Base-by-base conservation (phyloP, 441 rosid species). In the Bocquillonia castaneifolia region DNA sequence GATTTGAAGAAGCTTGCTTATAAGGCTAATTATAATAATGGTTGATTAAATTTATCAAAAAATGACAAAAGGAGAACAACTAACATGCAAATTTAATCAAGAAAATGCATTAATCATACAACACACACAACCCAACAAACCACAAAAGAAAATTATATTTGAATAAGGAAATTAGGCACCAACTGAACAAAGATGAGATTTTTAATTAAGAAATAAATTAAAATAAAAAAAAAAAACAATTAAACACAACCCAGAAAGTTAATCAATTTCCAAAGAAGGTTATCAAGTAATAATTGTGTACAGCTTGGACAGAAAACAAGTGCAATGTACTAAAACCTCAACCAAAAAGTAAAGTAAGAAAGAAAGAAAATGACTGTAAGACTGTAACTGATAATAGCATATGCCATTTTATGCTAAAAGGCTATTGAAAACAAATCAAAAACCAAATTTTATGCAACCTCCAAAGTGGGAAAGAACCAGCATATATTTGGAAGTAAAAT, bases 281-380 rank as follows among this genome's bases (percentile, higher is more conserved):
- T 60, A 7, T n/a, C 53, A 58, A 68, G 51, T 59, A 69, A 72
- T 65, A 76, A 81, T 72, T 66, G 77, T 26, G 74, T 44, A 78
- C 78, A 76, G 76, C 77, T 72, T n/a, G 72, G 67, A 56, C 67
- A 67, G 37, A 47, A 58, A 60, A 44, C 47, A 78, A 64, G 34
- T 10, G 58, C 62, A 32, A 2, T 62, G 64, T 55, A 37, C 59
- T 42, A 32, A 55, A 59, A 55, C 48, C 72, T 70, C 77, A 76
- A 59, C 58, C n/a, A n/a, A n/a, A n/a, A n/a, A n/a, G n/a, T n/a
- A n/a, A 71, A 57, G 52, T 75, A 71, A 71, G 67, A 71, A n/a
- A n/a, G n/a, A 23, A 56, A 69, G 76, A 76, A 67, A 69, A 61
- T 40, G 73, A 68, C 74, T 52, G 40, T 37, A 52, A 59, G 31